Conservation (phyloP, 202 grass and related monocot species). For the Tripidium arundinaceum region DNA sequence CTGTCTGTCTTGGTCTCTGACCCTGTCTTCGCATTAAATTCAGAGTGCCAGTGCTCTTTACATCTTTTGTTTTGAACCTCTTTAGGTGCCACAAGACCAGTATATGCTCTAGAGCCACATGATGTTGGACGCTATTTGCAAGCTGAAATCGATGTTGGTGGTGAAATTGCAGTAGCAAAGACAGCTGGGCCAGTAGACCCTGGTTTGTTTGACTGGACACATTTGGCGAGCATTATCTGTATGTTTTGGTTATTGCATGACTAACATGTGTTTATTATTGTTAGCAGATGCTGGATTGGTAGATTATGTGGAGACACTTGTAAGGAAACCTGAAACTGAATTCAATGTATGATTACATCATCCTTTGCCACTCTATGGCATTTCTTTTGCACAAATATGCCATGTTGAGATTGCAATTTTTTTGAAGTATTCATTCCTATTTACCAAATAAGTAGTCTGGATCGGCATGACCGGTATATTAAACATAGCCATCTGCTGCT, state of each 20-base stretch:
- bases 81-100: slow-evolving; percentile 71
- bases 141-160: slow-evolving; percentile 64
- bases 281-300: slow-evolving; percentile 70
- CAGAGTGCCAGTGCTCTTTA: slow-evolving; percentile 9
- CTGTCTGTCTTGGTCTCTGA: background rate
- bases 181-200: slow-evolving; percentile 73
- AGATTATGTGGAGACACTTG: slow-evolving; percentile 63
- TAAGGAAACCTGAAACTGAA: slow-evolving; percentile 67
- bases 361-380: slow-evolving; percentile 15
- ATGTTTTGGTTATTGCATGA: background rate
- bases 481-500: no score
- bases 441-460: background rate
- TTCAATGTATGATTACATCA: slow-evolving; percentile 64
- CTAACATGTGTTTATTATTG: slow-evolving; percentile 20
- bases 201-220: slow-evolving; percentile 50
- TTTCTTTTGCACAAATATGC: slow-evolving; percentile 3
- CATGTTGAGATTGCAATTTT: background rate
- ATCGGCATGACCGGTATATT: background rate
- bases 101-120: slow-evolving; percentile 83
- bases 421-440: background rate
- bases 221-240: background rate
- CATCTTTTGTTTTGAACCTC: slow-evolving; percentile 16
- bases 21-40: background rate
- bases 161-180: slow-evolving; percentile 49
- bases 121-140: slow-evolving; percentile 75